Evolutionary conservation across 2,329 filamentous ascomycete species (phyloP), one percentile per base, ranked within the genome.

Genomic region (Escovopsis sp.): DNA sequence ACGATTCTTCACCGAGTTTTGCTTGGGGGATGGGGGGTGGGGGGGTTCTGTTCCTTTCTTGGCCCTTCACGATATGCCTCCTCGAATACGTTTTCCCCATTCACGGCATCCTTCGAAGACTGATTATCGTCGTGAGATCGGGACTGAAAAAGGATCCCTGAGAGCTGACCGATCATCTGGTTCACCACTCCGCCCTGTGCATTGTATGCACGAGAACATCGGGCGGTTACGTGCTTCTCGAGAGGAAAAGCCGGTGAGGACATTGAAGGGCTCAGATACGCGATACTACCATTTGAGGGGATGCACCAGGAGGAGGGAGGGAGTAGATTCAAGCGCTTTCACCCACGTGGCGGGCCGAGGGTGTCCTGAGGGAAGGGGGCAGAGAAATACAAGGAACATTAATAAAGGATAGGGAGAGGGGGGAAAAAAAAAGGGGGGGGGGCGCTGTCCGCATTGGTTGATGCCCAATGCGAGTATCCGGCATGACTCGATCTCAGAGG

Each of bases 391-490:
- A 33, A 18, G 38, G 28, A 30, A 10, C 6, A 30, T 1, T 30
- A 10, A 30, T 6, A 30, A 30, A 30, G 28, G 28, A 10, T 10
- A 30, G 10, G 28, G 28, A 30, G 28, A 30, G 28, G 10, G 39
- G 33, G 30, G 41, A 30, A 30, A 6, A 9, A 30, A 9, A 30
- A 9, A 30, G 39, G 33, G 30, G 41, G 30, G 33, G 41, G 30
- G 36, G 32, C 35, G 35, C 6, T 45, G 42, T 43, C 41, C 33
- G 38, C 41, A 45, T 45, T 41, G 44, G 40, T 38, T 43, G 44
- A 40, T 43, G 38, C 44, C 44, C 37, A 33, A 45, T 45, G 44
- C 44, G 43, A 38, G 30, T 41, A 40, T 32, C 44, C 44, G 40
- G 41, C 30, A 39, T 38, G 30, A 19, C 35, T 23, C 44, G 44